Percentiles rank a stretch among this genome's conserved stretches.
These are phyloP conservation scores for Codiaeum variegatum DNA, from an alignment of 441 rosid species.

Conservation along the genomic window DNA sequence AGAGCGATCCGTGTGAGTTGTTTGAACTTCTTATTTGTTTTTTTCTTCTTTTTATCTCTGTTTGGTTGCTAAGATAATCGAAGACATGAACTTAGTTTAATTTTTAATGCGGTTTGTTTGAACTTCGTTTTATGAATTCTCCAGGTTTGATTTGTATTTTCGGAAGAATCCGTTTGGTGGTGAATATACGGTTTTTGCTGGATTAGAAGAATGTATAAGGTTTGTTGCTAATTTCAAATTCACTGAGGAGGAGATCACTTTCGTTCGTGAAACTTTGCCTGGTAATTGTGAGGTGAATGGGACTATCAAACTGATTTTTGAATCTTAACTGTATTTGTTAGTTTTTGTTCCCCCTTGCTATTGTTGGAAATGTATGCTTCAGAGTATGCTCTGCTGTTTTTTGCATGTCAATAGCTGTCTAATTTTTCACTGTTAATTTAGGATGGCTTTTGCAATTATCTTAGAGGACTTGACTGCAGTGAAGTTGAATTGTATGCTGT, in stretches of 20 bases:
- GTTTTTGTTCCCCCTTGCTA: background rate
- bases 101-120: background rate
- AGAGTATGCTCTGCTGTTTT: background rate
- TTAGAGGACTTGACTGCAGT: conserved; percentile 79
- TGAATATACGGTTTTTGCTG: conserved; percentile 83
- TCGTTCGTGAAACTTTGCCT: conserved; percentile 51
- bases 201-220: conserved; percentile 85
- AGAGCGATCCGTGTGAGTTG: conserved; percentile 73
- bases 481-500: conserved; percentile 84
- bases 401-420: conserved; percentile 17
- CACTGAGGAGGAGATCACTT: conserved; percentile 62
- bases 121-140: conserved; percentile 1
- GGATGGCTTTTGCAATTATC: conserved; percentile 82
- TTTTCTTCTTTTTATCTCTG: background rate
- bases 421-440: conserved; percentile 27
- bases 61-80: background rate
- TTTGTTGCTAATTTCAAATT: conserved; percentile 81
- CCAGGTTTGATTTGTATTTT: conserved; percentile 81
- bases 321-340: background rate
- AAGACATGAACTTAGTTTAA: background rate
- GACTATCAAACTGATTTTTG: background rate
- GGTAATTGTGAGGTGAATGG: conserved; percentile 65
- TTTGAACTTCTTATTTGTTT: background rate
- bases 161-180: conserved; percentile 88
- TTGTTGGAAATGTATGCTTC: background rate